Evolutionary conservation across 768 basidiomycete species (phyloP).

Genomic region (Leccinum rimulosum): DNA sequence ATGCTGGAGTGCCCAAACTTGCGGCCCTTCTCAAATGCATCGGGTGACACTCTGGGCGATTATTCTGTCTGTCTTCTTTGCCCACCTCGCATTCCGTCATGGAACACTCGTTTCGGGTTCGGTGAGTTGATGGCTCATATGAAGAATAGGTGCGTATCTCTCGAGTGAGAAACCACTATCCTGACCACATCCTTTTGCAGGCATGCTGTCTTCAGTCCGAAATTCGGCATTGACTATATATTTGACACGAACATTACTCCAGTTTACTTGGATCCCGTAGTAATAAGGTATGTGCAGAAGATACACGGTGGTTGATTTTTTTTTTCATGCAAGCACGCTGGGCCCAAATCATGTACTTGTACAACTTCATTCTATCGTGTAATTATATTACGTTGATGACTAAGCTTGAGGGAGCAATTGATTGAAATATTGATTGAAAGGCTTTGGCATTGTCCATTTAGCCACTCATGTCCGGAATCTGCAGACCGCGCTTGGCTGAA

Average conservation of each 20-base stretch:
- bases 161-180: neutral
- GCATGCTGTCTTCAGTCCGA: constrained; percentile 17
- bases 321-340: neutral
- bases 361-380: neutral
- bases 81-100: constrained; percentile 28
- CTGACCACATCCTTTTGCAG: constrained; percentile 7
- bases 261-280: constrained; percentile 12
- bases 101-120: constrained; percentile 21
- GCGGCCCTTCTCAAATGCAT: neutral
- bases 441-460: neutral
- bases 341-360: neutral
- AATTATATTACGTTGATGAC: constrained; percentile 12
- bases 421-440: neutral
- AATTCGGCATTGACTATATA: constrained; percentile 17
- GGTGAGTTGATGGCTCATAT: constrained; percentile 19
- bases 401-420: constrained; percentile 8
- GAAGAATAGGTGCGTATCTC: constrained; percentile 15
- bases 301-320: neutral
- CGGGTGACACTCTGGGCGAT: constrained; percentile 8
- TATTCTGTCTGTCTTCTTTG: constrained; percentile 26
- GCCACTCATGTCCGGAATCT: constrained; percentile 75
- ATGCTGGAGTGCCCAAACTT: neutral
- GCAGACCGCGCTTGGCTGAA: constrained; percentile 88
- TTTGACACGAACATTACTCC: constrained; percentile 23
- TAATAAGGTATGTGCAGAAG: neutral